A percentile compares a stretch with the other conserved stretches of the same genome.
These are phyloP conservation scores for Arabis alpina DNA, from an alignment of 345 rosid genomes.

Conservation along the genomic window DNA sequence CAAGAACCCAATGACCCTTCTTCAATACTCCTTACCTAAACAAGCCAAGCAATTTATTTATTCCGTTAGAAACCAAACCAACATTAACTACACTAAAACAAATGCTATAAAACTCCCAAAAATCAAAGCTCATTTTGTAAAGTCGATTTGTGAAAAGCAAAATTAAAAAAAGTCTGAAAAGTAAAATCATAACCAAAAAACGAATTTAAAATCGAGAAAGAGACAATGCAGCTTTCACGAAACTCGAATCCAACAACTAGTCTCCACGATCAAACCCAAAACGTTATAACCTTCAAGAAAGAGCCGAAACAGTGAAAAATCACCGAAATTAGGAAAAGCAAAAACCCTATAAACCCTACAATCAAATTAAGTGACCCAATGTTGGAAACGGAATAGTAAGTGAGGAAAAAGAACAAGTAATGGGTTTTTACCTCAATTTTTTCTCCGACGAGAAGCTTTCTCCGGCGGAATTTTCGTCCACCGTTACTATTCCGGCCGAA, in stretches of 20 bases:
- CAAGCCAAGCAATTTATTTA: constrained; percentile 12
- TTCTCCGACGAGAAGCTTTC: constrained; percentile 41
- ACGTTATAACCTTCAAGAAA: constrained; percentile 9
- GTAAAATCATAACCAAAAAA: neutral
- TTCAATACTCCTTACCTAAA: constrained; percentile 71
- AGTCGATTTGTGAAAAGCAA: neutral
- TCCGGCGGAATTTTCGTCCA: constrained; percentile 9
- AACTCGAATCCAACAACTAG: neutral
- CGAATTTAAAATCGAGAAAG: neutral
- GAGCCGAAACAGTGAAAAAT: neutral
- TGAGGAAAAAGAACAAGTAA: neutral
- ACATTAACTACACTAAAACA: neutral
- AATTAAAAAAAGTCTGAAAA: neutral
- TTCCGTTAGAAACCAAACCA: neutral
- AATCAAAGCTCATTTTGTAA: neutral
- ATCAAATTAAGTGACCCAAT: constrained; percentile 6
- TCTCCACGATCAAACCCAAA: constrained; percentile 17
- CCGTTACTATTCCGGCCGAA: constrained; percentile 31
- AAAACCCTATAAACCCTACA: constrained; percentile 27
- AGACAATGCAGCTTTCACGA: constrained; percentile 21
- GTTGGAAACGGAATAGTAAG: neutral
- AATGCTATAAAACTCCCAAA: neutral
- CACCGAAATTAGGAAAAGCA: neutral
- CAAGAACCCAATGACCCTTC: constrained; percentile 87
- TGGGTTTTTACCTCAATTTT: constrained; percentile 40